Evolutionary conservation across 2,329 filamentous ascomycete genomes (phyloP).

Genomic region (Aureobasidium musti): DNA sequence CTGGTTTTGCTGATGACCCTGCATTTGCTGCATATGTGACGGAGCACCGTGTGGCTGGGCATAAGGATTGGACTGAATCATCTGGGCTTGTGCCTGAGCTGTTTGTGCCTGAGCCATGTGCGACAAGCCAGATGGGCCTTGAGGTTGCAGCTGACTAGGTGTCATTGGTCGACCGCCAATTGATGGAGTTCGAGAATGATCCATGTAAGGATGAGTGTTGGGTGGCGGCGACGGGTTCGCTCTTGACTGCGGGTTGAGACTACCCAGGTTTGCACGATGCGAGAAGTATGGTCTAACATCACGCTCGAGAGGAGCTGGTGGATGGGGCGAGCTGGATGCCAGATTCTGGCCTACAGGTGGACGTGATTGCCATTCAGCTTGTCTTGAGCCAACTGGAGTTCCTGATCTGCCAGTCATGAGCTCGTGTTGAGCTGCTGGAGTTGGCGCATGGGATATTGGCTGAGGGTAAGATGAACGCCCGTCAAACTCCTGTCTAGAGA

Average conservation of each 20-base stretch:
- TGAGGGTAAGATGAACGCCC: constrained; percentile 25
- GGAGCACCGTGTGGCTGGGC: constrained; percentile 24
- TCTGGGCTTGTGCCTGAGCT: constrained; percentile 31
- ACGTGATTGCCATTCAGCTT: constrained; percentile 35
- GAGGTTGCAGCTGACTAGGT: constrained; percentile 30
- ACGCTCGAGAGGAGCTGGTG: constrained; percentile 36
- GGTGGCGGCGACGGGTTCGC: constrained; percentile 44
- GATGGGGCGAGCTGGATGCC: constrained; percentile 35
- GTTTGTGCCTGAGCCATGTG: constrained; percentile 21
- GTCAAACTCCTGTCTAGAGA: constrained; percentile 27
- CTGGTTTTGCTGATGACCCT: constrained; percentile 36
- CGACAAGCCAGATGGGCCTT: constrained; percentile 6
- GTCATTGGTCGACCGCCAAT: constrained; percentile 32
- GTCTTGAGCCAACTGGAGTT: constrained; percentile 33
- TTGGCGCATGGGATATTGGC: constrained; percentile 19
- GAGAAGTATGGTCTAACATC: constrained; percentile 38
- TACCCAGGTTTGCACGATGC: constrained; percentile 38
- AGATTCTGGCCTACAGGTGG: constrained; percentile 31
- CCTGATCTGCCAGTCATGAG: constrained; percentile 28
- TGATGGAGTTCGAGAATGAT: constrained; percentile 42
- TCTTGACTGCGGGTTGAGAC: constrained; percentile 37
- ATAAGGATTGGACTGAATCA: constrained; percentile 39
- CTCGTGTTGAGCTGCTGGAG: constrained; percentile 27
- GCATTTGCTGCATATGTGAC: constrained; percentile 30
- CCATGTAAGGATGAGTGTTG: constrained; percentile 32